Percentiles rank a stretch among this genome's conserved stretches.
Conservation (phyloP, 2,329 filamentous ascomycete genomes). For the Sclerotinia nivalis region DNA sequence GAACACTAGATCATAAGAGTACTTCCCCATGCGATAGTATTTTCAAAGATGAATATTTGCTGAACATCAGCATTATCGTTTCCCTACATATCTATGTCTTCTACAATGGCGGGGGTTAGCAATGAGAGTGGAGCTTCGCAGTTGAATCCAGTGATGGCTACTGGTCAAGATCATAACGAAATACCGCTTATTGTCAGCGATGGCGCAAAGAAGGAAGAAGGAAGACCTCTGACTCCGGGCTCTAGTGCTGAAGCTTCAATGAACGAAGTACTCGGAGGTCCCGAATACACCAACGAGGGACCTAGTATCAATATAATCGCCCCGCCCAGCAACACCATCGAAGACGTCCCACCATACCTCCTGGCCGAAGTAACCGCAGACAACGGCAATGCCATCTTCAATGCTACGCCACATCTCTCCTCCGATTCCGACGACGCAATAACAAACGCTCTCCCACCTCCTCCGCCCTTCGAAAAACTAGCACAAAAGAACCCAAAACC, state of each 20-base stretch:
- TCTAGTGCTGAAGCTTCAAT: neutral
- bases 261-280: neutral
- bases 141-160: neutral
- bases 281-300: neutral
- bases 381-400: slow-evolving; percentile 12
- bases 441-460: neutral
- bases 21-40: slow-evolving; percentile 20
- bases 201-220: slow-evolving; percentile 10
- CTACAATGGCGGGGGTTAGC: neutral
- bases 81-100: slow-evolving; percentile 17
- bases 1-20: slow-evolving; percentile 18
- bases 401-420: neutral
- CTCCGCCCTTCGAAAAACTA: slow-evolving; percentile 30
- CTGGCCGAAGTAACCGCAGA: neutral
- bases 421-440: slow-evolving; percentile 6
- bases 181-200: neutral
- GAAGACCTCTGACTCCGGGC: slow-evolving; percentile 10
- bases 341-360: neutral
- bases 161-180: neutral
- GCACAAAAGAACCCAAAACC: slow-evolving; percentile 33
- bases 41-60: neutral
- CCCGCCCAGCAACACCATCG: neutral
- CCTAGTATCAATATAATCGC: neutral
- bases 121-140: neutral
- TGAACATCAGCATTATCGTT: slow-evolving; percentile 11